phyloP scores from a whole-genome alignment of 2,329 filamentous ascomycete genomes.

The Scedosporium boydii region DNA sequence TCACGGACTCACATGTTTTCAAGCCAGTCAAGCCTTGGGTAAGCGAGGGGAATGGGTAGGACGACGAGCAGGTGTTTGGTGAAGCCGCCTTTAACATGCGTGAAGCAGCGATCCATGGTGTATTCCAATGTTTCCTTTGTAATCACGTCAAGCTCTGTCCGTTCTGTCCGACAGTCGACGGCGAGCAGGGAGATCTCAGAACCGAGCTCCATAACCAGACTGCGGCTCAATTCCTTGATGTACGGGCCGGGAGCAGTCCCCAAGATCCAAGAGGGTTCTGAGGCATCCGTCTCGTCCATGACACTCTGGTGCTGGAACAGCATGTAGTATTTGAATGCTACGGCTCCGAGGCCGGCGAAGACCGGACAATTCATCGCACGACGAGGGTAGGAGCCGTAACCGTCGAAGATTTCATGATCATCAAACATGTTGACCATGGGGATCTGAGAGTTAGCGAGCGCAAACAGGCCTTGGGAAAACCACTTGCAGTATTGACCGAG shows the following conservation, averaged over 20 bases:
- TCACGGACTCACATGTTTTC: slow-evolving; percentile 52
- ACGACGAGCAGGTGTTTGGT: slow-evolving; percentile 86
- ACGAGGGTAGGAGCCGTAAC: slow-evolving; percentile 87
- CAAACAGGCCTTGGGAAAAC: slow-evolving; percentile 93
- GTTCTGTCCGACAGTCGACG: slow-evolving; percentile 84
- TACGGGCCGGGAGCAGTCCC: slow-evolving; percentile 77
- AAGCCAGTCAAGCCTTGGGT: slow-evolving; percentile 63
- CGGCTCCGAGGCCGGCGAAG: slow-evolving; percentile 78
- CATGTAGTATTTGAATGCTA: slow-evolving; percentile 98
- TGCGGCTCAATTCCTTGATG: slow-evolving; percentile 77
- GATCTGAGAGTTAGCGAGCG: slow-evolving; percentile 87
- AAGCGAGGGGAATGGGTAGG: slow-evolving; percentile 74
- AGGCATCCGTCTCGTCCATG: slow-evolving; percentile 64
- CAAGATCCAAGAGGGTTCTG: slow-evolving; percentile 87
- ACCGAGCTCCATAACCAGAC: slow-evolving; percentile 76
- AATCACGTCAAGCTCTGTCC: slow-evolving; percentile 73
- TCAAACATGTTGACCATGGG: slow-evolving; percentile 99
- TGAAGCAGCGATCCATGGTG: slow-evolving; percentile 76
- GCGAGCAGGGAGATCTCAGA: slow-evolving; percentile 72
- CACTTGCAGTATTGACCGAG: slow-evolving; percentile 82
- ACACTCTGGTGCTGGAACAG: slow-evolving; percentile 95
- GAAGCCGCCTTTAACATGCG: slow-evolving; percentile 72
- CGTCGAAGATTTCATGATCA: slow-evolving; percentile 86
- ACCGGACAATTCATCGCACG: slow-evolving; percentile 86
- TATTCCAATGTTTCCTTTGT: slow-evolving; percentile 74